These are phyloP conservation scores for Hymenoscyphus repandus DNA, from an alignment of 2,329 filamentous ascomycete genomes.

Conservation along the genomic window DNA sequence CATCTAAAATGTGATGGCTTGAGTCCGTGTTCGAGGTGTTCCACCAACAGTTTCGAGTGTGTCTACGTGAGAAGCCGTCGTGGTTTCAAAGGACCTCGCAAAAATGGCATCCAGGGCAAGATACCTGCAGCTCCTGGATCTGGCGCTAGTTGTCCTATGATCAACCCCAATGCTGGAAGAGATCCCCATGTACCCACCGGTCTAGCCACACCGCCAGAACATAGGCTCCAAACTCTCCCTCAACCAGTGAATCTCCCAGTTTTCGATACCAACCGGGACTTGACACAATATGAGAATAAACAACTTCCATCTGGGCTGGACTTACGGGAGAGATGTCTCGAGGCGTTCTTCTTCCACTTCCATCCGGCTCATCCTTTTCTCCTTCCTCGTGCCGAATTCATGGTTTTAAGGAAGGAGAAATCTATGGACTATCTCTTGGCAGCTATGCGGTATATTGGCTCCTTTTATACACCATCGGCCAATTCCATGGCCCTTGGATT, in stretches of 20 bases:
- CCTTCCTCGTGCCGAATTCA: conserved; percentile 14
- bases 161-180: conserved; percentile 19
- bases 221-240: conserved; percentile 20
- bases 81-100: conserved; percentile 64
- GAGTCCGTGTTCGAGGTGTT: conserved; percentile 64
- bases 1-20: conserved; percentile 72
- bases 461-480: conserved; percentile 12
- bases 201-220: conserved; percentile 26
- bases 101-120: conserved; percentile 35
- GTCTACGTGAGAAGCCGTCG: conserved; percentile 68
- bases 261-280: conserved; percentile 13
- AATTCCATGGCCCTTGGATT: conserved; percentile 7
- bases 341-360: conserved; percentile 22
- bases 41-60: conserved; percentile 53
- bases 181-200: conserved; percentile 21
- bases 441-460: conserved; percentile 18
- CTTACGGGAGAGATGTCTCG: conserved; percentile 17
- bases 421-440: conserved; percentile 13
- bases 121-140: conserved; percentile 22
- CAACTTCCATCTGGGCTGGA: conserved; percentile 19
- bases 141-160: conserved; percentile 18
- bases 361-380: conserved; percentile 19
- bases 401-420: conserved; percentile 12
- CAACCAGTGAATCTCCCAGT: conserved; percentile 18
- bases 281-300: background rate